phyloP scores from a whole-genome alignment of 345 rosid genomes.

The Clausena lansium region DNA sequence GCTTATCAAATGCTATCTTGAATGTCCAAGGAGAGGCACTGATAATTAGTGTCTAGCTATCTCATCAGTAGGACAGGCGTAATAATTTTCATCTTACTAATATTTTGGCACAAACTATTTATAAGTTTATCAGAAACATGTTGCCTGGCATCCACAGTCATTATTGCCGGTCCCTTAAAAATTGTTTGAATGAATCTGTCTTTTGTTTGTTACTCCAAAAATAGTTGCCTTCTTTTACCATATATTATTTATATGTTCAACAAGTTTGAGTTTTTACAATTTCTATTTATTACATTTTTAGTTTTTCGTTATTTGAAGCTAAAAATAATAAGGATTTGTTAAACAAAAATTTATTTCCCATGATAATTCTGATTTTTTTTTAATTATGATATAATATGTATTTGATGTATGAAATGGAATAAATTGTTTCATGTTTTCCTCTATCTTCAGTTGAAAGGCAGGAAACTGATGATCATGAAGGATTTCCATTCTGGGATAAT shows the following conservation, averaged over 20 bases:
- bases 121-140: not conserved
- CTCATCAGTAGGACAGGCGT: not conserved
- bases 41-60: not conserved
- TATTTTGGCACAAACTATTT: not conserved
- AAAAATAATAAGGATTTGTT: not conserved
- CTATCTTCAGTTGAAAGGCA: slow-evolving; percentile 54
- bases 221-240: not conserved
- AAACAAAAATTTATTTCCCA: not conserved
- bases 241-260: not conserved
- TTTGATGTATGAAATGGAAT: not conserved
- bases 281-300: not conserved
- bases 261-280: not conserved
- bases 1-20: not conserved
- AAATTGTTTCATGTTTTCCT: slow-evolving; percentile 16
- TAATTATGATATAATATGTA: not conserved
- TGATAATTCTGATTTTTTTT: not conserved
- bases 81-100: not conserved
- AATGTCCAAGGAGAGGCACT: not conserved
- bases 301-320: not conserved
- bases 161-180: not conserved
- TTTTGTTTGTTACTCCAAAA: not conserved
- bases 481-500: slow-evolving; percentile 59
- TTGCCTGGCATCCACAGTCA: not conserved
- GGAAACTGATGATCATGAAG: slow-evolving; percentile 48
- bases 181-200: not conserved